phyloP scores from a whole-genome alignment of 1,139 yeast species.

The Taphrina populina region DNA sequence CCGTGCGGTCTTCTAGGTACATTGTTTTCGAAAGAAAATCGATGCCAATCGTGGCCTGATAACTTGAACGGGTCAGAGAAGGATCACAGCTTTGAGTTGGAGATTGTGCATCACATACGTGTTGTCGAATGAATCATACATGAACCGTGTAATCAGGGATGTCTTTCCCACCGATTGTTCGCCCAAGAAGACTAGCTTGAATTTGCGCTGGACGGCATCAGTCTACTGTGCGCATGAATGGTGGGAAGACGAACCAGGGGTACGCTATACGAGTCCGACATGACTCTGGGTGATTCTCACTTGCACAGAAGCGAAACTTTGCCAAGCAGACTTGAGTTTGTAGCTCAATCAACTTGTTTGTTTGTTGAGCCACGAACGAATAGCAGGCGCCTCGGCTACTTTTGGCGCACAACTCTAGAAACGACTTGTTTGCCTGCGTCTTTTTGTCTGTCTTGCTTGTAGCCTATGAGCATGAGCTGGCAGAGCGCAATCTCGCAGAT shows the following conservation, averaged over 20 bases:
- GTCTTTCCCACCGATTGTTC: constrained; percentile 73
- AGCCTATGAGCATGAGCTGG: constrained; percentile 2
- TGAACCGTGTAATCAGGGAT: constrained; percentile 87
- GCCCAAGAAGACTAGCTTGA: constrained; percentile 78
- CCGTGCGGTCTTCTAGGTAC: constrained; percentile 74
- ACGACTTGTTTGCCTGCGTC: no score
- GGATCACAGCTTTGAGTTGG: not conserved
- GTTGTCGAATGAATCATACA: constrained; percentile 98
- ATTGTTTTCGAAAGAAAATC: constrained; percentile 87
- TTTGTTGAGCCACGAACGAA: not conserved
- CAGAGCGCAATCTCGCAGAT: not conserved
- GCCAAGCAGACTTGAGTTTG: not conserved
- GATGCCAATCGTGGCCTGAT: constrained; percentile 88
- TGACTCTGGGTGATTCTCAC: constrained; percentile 2
- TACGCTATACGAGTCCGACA: constrained; percentile 29
- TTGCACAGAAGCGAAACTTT: not conserved
- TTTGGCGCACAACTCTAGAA: no score
- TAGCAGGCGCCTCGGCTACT: not conserved
- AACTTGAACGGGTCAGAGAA: constrained; percentile 31
- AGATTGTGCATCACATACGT: constrained; percentile 58
- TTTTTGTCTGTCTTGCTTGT: not conserved
- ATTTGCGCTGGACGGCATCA: constrained; percentile 46
- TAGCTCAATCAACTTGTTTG: not conserved
- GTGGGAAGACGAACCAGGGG: constrained; percentile 6
- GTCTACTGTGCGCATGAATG: not conserved